Evolutionary conservation across 495 filamentous ascomycete species (phyloP).

Genomic region (Lepidopterella palustris): DNA sequence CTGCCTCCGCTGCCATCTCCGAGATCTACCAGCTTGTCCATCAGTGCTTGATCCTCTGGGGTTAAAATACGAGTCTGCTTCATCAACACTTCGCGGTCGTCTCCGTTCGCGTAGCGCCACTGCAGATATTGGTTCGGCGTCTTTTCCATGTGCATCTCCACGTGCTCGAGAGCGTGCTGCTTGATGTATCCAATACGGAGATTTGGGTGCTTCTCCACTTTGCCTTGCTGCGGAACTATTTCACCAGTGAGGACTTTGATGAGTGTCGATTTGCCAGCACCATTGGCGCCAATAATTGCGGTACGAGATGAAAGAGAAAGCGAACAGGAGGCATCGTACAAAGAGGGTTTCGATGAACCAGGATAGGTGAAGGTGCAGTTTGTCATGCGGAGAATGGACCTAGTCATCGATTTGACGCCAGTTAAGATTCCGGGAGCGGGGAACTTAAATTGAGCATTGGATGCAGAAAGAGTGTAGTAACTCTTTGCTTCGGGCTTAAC

Average conservation of each 20-base stretch:
- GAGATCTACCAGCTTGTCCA: slow-evolving; percentile 80
- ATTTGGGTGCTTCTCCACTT: slow-evolving; percentile 97
- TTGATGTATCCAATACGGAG: slow-evolving; percentile 99
- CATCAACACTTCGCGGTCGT: slow-evolving; percentile 92
- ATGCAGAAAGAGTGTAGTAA: slow-evolving; percentile 94
- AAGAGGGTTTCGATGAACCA: slow-evolving; percentile 71
- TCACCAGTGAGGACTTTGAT: slow-evolving; percentile 99
- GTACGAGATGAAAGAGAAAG: slow-evolving; percentile 86
- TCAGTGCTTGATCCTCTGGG: slow-evolving; percentile 74
- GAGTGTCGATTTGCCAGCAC: slow-evolving; percentile 95
- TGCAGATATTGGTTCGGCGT: slow-evolving; percentile 98
- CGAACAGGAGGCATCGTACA: slow-evolving; percentile 78
- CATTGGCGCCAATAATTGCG: slow-evolving; percentile 94
- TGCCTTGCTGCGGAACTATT: slow-evolving; percentile 74
- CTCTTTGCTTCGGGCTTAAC: slow-evolving; percentile 93
- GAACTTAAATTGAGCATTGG: slow-evolving; percentile 93
- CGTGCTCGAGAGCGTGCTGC: slow-evolving; percentile 97
- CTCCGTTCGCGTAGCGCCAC: slow-evolving; percentile 96
- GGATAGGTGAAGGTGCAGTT: slow-evolving; percentile 89
- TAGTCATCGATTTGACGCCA: slow-evolving; percentile 89
- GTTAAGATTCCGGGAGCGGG: slow-evolving; percentile 88
- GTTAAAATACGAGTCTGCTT: slow-evolving; percentile 95
- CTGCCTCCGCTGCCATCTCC: slow-evolving; percentile 71
- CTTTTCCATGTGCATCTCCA: slow-evolving; percentile 99
- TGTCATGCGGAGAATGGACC: slow-evolving; percentile 91